Evolutionary conservation across 2,329 filamentous ascomycete species (phyloP).

Genomic region (Penicillium sp.): DNA sequence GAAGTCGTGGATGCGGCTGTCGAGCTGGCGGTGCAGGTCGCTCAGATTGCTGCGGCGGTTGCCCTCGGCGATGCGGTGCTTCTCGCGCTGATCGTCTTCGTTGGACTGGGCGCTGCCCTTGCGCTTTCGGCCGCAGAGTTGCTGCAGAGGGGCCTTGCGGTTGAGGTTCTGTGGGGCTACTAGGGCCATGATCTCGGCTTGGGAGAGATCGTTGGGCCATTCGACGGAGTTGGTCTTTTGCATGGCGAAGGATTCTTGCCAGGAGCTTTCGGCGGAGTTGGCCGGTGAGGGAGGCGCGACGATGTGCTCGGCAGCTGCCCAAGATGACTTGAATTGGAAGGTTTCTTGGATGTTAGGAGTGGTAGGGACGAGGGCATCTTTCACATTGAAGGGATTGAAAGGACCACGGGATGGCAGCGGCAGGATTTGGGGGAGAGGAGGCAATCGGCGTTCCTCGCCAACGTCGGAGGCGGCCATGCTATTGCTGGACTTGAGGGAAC

Average conservation of each 20-base stretch:
- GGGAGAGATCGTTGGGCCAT: conserved; percentile 36
- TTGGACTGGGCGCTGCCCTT: conserved; percentile 33
- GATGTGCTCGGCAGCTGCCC: conserved; percentile 30
- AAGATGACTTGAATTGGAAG: conserved; percentile 34
- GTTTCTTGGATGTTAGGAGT: conserved; percentile 35
- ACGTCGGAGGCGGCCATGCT: conserved; percentile 25
- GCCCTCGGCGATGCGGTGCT: conserved; percentile 41
- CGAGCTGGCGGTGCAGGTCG: conserved; percentile 38
- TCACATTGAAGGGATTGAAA: conserved; percentile 36
- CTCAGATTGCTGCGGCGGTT: conserved; percentile 42
- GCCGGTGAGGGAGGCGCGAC: conserved; percentile 38
- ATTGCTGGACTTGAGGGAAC: conserved; percentile 21
- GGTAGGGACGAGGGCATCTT: conserved; percentile 29
- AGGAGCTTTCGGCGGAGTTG: conserved; percentile 38
- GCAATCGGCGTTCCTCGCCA: conserved; percentile 36
- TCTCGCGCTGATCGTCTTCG: conserved; percentile 41
- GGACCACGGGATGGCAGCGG: conserved; percentile 37
- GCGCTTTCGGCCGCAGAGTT: conserved; percentile 40
- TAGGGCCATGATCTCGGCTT: conserved; percentile 33
- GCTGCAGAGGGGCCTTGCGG: conserved; percentile 40
- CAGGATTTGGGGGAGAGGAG: conserved; percentile 38
- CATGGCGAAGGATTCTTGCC: conserved; percentile 33
- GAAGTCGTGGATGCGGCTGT: conserved; percentile 38
- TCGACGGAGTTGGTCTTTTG: conserved; percentile 29
- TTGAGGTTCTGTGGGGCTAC: conserved; percentile 38